phyloP scores from a whole-genome alignment of 2,329 filamentous ascomycete species.

The Xylariaceae sp. region DNA sequence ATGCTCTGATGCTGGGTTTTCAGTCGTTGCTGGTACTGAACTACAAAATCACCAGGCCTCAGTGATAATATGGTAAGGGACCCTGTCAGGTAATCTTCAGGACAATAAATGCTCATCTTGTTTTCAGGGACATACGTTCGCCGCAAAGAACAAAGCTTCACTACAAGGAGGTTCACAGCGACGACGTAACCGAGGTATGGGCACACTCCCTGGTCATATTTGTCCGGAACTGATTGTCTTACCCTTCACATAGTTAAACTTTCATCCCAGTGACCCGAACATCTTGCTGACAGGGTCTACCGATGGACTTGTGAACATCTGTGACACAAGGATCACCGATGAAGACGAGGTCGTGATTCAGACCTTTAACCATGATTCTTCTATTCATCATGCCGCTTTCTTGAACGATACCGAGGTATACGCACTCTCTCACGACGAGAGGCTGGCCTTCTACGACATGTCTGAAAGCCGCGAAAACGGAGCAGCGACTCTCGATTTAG shows the following conservation, averaged over 20 bases:
- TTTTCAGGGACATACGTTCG: conserved; percentile 54
- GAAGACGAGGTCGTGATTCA: conserved; percentile 76
- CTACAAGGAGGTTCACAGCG: conserved; percentile 64
- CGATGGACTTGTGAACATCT: conserved; percentile 74
- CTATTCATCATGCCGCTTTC: conserved; percentile 72
- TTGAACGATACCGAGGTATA: conserved; percentile 62
- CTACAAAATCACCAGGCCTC: conserved; percentile 60
- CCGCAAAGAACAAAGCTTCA: conserved; percentile 44
- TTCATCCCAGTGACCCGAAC: conserved; percentile 56
- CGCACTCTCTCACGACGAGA: conserved; percentile 74
- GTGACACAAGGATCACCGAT: conserved; percentile 64
- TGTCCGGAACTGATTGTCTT: conserved; percentile 18
- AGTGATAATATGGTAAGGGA: conserved; percentile 55
- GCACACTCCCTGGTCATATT: conserved; percentile 17
- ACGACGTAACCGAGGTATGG: conserved; percentile 59
- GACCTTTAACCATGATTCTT: conserved; percentile 73
- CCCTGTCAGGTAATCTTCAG: not conserved
- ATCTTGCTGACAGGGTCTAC: conserved; percentile 73
- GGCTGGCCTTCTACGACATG: conserved; percentile 67
- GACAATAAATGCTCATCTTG: conserved; percentile 10
- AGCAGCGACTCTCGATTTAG: conserved; percentile 54
- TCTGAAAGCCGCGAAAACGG: conserved; percentile 61
- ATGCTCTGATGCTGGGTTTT: conserved; percentile 51
- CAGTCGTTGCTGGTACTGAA: conserved; percentile 70
- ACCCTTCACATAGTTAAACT: conserved; percentile 51